Conservation (phyloP, 1,139 yeast genomes). For the Petasospora fabianii region DNA sequence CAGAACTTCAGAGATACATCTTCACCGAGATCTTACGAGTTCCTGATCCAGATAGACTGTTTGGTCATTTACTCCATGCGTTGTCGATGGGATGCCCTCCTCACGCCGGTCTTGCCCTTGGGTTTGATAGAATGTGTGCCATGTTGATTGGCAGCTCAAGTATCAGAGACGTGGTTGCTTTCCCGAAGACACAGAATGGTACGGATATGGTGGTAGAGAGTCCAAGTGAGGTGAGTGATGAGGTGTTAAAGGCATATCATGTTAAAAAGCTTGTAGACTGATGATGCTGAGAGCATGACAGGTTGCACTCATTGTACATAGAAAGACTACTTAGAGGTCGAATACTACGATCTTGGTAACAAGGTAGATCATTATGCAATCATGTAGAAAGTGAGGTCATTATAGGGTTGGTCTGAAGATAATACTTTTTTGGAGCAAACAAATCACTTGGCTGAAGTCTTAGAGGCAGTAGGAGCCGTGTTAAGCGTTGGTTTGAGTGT, state of each 20-base stretch:
- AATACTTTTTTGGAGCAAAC: too few relatives aligned
- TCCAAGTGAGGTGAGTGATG: slow-evolving; percentile 61
- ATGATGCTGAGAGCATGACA: too few relatives aligned
- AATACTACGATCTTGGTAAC: too few relatives aligned
- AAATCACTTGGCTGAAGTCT: too few relatives aligned
- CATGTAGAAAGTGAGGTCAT: too few relatives aligned
- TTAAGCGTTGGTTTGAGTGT: neutral
- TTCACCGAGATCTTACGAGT: slow-evolving; percentile 55
- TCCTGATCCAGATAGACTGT: slow-evolving; percentile 55
- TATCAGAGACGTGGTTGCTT: slow-evolving; percentile 91
- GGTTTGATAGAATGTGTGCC: slow-evolving; percentile 90
- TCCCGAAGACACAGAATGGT: slow-evolving; percentile 91
- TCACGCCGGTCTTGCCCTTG: slow-evolving; percentile 95
- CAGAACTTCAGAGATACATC: slow-evolving; percentile 67
- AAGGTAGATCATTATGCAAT: too few relatives aligned
- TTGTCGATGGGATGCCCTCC: slow-evolving; percentile 95
- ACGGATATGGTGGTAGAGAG: slow-evolving; percentile 83
- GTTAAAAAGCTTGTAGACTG: slow-evolving; percentile 10
- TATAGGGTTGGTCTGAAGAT: too few relatives aligned
- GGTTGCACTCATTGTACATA: too few relatives aligned
- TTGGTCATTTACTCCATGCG: slow-evolving; percentile 83
- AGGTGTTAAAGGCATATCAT: slow-evolving; percentile 46
- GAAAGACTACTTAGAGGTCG: neutral
- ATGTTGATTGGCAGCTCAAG: slow-evolving; percentile 73
- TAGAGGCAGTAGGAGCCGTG: neutral